Conservation (phyloP, 164 flowering plant species). For the Tetrastigma voinierianum region DNA sequence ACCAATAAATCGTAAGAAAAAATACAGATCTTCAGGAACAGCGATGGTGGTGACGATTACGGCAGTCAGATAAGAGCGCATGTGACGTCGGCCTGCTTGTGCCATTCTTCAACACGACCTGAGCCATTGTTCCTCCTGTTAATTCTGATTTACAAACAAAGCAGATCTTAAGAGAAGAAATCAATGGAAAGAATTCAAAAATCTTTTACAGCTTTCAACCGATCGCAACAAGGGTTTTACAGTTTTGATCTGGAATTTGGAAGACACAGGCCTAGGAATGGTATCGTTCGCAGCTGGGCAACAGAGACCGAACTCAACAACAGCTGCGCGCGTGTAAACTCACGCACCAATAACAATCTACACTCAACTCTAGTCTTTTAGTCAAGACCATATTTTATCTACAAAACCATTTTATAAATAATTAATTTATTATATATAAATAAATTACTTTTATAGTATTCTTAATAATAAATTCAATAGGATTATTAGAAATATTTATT, state of each 20-base stretch:
- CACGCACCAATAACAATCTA: constrained; percentile 14
- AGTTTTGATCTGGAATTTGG: background rate
- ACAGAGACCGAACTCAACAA: background rate
- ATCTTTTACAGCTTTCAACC: background rate
- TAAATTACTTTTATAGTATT: too few species aligned
- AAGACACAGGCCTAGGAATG: background rate
- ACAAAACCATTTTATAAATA: too few species aligned
- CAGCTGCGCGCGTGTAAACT: constrained; percentile 8
- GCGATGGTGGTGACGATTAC: constrained; percentile 82
- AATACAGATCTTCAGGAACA: constrained; percentile 72
- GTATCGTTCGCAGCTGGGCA: background rate
- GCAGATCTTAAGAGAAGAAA: background rate
- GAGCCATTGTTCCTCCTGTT: constrained; percentile 59
- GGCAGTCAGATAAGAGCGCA: constrained; percentile 93
- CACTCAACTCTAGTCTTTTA: background rate
- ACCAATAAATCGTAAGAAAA: constrained; percentile 3
- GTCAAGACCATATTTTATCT: too few species aligned
- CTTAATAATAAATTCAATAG: too few species aligned
- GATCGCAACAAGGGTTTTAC: background rate
- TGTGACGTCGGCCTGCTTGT: constrained; percentile 97
- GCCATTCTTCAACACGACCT: constrained; percentile 99
- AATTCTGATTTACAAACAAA: background rate
- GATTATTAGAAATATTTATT: too few species aligned
- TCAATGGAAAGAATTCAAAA: background rate
- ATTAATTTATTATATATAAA: too few species aligned